Evolutionary conservation across 192 early-diverging fungal species (phyloP), one percentile per base, ranked within the genome.

Genomic region (Coemansia sp.): DNA sequence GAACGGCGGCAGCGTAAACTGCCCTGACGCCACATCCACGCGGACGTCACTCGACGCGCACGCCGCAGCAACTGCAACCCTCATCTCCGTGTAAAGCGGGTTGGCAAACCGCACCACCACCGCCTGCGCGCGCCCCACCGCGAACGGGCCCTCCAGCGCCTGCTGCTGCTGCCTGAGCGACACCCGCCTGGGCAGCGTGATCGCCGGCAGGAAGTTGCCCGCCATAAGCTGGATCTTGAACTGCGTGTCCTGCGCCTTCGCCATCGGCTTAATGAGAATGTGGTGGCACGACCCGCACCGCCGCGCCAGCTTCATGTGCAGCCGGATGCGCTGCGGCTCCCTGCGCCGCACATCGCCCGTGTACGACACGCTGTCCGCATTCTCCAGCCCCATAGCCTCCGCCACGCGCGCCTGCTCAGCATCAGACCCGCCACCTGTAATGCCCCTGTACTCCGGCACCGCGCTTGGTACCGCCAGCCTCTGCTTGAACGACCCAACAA

Each of bases 201-300:
- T 92, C 31, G 84, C 89, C 0, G 95, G 95, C 33, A 97, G 76
- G 69, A 88, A 89, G 69, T 91, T 90, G 60, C 90, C 84, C 0
- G 94, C 95, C 62, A 94, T 88, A 48, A 93, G 84, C 72, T 94
- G 93, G 78, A 97, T 94, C 71, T 92, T 93, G 85, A 95, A 97
- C 59, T 88, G 82, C 1, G 90, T 93, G 6, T 87, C 84, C 64
- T 95, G 93, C 1, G 94, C 93, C 70, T 95, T 96, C 72, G 90
- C 89, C 64, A 96, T 94, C 0, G 96, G 95, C 71, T 96, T 96
- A 63, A 94, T 90, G 21, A 98, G 81, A 44, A 96, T 91, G 72
- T 95, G 91, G 40, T 92, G 89, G 84, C 96, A 98, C 4, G 83
- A 72, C 40, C 93, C 87, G 74, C 96, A 98, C 36, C 93, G 87